phyloP scores from a whole-genome alignment of 139 green algal genomes.

The Micractinium conductrix region DNA sequence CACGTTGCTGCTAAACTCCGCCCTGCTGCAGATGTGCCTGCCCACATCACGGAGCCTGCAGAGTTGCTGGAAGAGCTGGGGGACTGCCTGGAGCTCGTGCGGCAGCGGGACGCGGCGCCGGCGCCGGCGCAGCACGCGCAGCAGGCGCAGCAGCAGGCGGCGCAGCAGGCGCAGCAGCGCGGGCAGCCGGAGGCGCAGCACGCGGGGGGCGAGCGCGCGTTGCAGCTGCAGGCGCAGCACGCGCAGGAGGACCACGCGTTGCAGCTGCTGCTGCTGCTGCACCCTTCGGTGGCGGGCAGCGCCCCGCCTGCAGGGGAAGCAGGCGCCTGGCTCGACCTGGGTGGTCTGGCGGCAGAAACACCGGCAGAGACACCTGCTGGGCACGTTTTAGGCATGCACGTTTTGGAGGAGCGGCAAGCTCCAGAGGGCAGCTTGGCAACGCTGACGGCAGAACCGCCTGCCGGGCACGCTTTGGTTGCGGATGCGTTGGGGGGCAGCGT shows the following conservation, averaged over 20 bases:
- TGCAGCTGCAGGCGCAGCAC: neutral
- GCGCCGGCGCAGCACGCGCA: neutral
- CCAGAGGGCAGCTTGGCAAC: no score
- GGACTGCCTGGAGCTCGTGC: neutral
- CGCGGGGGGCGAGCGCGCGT: neutral
- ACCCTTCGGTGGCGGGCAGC: neutral
- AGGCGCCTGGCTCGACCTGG: no score
- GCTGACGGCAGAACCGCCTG: no score
- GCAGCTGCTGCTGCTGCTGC: neutral
- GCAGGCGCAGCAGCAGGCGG: neutral
- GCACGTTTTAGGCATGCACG: no score
- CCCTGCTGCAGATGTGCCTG: neutral
- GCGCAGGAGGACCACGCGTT: neutral
- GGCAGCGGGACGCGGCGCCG: neutral
- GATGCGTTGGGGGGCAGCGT: no score
- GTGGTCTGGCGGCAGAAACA: no score
- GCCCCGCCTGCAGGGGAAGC: no score
- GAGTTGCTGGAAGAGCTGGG: conserved; percentile 27
- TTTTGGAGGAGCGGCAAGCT: no score
- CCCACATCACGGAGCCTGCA: neutral
- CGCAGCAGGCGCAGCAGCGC: neutral
- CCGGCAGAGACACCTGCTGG: no score
- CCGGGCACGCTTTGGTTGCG: no score
- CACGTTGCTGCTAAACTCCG: neutral
- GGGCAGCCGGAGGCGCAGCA: neutral